Evolutionary conservation across 257 asterid genomes (phyloP), one percentile per base, ranked within the genome.

Genomic region (Cinchona pubescens): DNA sequence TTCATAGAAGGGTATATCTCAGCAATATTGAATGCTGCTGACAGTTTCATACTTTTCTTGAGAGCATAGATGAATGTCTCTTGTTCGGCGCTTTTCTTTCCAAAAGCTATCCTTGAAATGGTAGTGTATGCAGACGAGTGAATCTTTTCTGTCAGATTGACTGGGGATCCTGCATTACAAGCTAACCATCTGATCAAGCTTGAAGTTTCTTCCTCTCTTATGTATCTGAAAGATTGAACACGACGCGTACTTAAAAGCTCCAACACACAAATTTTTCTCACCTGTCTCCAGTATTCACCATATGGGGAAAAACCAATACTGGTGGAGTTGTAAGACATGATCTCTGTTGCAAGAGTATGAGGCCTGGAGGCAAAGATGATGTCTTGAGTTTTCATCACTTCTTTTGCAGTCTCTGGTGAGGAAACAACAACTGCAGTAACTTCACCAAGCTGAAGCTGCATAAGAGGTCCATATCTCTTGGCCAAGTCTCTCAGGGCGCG

Each of bases 251-350:
- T 83, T 12, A 86, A 40, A 40, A 86, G 87, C 73, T 86, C 89
- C 12, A 75, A 18, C 0, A 77, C 80, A 80, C 88, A 84, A 6
- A 86, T 80, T 66, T 79, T 84, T 23, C 88, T 23, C 5, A 84
- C 72, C 18, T 83, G 86, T 62, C 83, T 75, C 90, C 90, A 85
- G 69, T 83, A 88, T 1, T 72, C 82, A 2, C 86, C 85, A 38
- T 76, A 79, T 0, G 85, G 83, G 1, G 60, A 38, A 43, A 83
- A 87, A 1, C 55, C 30, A 34, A 87, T 73, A 42, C 61, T 42
- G 10, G 71, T 80, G 70, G 67, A 59, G 16, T 63, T 49, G 29
- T 85, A 80, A 11, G 84, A 18, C 6, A 78, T 21, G 35, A 78
- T 76, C 78, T 79, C 75, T 2, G 80, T 21, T 1, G 58, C 83